Evolutionary conservation across 306 rosid species (phyloP).

Genomic region (Geum urbanum): DNA sequence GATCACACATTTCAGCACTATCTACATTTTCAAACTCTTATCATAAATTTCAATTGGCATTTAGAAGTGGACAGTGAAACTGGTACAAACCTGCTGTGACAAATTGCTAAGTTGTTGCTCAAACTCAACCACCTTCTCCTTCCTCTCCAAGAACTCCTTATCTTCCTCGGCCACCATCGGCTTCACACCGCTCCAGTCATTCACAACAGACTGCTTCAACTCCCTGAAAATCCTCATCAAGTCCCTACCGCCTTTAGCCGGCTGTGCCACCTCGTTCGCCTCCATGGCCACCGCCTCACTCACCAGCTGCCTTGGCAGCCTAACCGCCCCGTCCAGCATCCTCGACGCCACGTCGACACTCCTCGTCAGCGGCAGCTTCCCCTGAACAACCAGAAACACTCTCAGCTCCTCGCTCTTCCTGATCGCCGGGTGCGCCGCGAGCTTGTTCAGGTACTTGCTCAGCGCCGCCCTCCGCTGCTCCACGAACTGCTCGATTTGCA

Average conservation of each 20-base stretch:
- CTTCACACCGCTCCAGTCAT: constrained; percentile 79
- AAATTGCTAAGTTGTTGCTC: constrained; percentile 64
- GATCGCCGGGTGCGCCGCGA: constrained; percentile 39
- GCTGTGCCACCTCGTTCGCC: constrained; percentile 25
- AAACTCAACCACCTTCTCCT: constrained; percentile 60
- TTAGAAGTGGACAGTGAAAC: neutral
- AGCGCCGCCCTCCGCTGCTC: constrained; percentile 42
- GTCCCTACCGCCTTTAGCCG: constrained; percentile 39
- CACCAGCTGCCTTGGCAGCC: constrained; percentile 33
- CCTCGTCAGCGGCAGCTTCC: constrained; percentile 31
- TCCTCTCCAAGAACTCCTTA: constrained; percentile 71
- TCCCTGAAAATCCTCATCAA: constrained; percentile 52
- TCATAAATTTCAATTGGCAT: neutral
- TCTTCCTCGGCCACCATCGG: constrained; percentile 83
- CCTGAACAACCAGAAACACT: constrained; percentile 28
- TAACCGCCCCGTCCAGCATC: constrained; percentile 36
- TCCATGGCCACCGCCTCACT: constrained; percentile 14
- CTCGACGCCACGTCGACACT: constrained; percentile 32
- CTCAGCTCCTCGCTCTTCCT: constrained; percentile 37
- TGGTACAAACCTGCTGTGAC: constrained; percentile 66
- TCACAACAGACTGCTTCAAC: constrained; percentile 67
- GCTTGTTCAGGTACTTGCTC: constrained; percentile 37
- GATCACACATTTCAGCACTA: constrained; percentile 2
- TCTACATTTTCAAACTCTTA: neutral
- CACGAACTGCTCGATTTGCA: constrained; percentile 40